Conservation (phyloP, 2,329 filamentous ascomycete species). For the Apiospora sp. region DNA sequence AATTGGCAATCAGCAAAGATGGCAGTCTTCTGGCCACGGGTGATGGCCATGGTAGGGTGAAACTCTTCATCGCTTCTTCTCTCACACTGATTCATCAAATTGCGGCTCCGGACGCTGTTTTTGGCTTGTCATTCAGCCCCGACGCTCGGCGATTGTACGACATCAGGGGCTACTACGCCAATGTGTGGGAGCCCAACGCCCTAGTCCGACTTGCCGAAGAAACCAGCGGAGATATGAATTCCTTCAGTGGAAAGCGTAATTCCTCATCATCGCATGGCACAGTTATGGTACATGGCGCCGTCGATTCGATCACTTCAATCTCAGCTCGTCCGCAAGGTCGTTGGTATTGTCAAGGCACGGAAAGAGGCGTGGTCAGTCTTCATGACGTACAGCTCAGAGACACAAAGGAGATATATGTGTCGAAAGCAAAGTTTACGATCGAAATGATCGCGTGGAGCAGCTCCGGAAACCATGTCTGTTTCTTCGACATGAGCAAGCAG, state of each 20-base stretch:
- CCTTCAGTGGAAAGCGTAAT: neutral
- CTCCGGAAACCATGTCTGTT: too few relatives aligned
- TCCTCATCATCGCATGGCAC: too few relatives aligned
- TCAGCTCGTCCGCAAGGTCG: too few relatives aligned
- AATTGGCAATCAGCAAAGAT: slow-evolving; percentile 37
- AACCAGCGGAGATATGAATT: slow-evolving; percentile 11
- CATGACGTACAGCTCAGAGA: too few relatives aligned
- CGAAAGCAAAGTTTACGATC: too few relatives aligned
- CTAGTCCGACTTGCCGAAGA: slow-evolving; percentile 32
- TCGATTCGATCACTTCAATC: too few relatives aligned
- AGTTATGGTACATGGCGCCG: too few relatives aligned
- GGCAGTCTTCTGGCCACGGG: slow-evolving; percentile 41
- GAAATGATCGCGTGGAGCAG: too few relatives aligned
- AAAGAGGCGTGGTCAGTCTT: too few relatives aligned
- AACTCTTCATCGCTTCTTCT: slow-evolving; percentile 35
- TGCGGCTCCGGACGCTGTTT: slow-evolving; percentile 36
- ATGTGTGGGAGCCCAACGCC: slow-evolving; percentile 40
- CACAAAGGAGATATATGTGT: too few relatives aligned
- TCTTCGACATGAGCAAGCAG: too few relatives aligned
- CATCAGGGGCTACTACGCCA: slow-evolving; percentile 38
- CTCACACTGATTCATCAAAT: slow-evolving; percentile 41
- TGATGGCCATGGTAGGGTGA: slow-evolving; percentile 38
- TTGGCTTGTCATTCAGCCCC: slow-evolving; percentile 36
- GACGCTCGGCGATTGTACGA: slow-evolving; percentile 40
- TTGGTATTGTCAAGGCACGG: too few relatives aligned